Conservation (phyloP, 208 protist species). For the Histomonas meleagridis region DNA sequence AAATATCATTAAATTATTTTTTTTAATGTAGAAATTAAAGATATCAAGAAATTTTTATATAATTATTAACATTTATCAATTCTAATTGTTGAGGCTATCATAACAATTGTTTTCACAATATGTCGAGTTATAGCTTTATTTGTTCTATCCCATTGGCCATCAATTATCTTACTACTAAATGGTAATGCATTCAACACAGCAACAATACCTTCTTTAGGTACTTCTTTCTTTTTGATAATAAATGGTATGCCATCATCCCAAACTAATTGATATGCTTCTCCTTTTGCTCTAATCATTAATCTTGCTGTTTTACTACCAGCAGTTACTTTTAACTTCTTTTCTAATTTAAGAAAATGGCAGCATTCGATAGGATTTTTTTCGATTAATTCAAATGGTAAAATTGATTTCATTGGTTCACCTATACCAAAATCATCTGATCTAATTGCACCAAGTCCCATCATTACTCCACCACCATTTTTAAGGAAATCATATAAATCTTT, state of each 20-base stretch:
- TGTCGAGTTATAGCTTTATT: not conserved
- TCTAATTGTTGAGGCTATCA: too few species aligned
- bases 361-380: not conserved
- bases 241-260: conserved; percentile 29
- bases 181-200: conserved; percentile 21
- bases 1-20: too few species aligned
- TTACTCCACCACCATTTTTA: not conserved
- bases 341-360: not conserved
- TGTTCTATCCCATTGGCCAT: not conserved
- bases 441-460: not conserved
- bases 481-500: not conserved
- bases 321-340: not conserved
- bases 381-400: not conserved
- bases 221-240: not conserved
- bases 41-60: too few species aligned
- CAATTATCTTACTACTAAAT: not conserved
- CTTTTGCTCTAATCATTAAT: not conserved
- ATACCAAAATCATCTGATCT: not conserved
- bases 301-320: not conserved
- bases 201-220: not conserved
- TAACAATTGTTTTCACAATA: not conserved
- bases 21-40: too few species aligned
- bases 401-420: not conserved
- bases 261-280: not conserved
- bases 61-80: too few species aligned